phyloP scores from a whole-genome alignment of 129 eudicot genomes.

The Centella asiatica region DNA sequence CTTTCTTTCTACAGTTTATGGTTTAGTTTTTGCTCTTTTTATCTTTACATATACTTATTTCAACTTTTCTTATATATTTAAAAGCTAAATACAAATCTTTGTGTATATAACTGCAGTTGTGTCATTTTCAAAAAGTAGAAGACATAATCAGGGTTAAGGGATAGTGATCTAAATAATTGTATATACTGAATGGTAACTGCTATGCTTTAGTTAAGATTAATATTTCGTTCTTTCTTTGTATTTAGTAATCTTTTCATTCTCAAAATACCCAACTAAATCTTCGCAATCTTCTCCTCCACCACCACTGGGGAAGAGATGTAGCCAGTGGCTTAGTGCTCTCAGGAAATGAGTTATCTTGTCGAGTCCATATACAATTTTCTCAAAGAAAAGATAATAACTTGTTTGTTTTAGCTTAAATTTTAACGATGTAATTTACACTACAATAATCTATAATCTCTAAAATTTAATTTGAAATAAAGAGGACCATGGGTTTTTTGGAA shows the following conservation, averaged over 20 bases:
- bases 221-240: background rate
- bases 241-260: background rate
- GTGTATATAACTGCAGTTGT: constrained; percentile 4
- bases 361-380: background rate
- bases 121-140: background rate
- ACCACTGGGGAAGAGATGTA: no score
- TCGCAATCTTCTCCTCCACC: background rate
- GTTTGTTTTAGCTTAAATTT: no score
- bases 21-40: background rate
- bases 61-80: no score
- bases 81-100: background rate
- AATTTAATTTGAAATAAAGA: no score
- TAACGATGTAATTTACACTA: no score
- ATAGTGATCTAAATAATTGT: background rate
- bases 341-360: background rate
- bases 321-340: background rate
- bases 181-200: no score
- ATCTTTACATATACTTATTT: background rate
- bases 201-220: no score
- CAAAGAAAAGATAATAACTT: no score
- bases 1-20: background rate
- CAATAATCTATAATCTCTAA: no score
- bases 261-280: no score
- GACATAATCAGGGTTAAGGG: background rate
- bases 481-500: no score